Evolutionary conservation across 2,329 filamentous ascomycete genomes (phyloP).

Genomic region (Bisporella sp.): DNA sequence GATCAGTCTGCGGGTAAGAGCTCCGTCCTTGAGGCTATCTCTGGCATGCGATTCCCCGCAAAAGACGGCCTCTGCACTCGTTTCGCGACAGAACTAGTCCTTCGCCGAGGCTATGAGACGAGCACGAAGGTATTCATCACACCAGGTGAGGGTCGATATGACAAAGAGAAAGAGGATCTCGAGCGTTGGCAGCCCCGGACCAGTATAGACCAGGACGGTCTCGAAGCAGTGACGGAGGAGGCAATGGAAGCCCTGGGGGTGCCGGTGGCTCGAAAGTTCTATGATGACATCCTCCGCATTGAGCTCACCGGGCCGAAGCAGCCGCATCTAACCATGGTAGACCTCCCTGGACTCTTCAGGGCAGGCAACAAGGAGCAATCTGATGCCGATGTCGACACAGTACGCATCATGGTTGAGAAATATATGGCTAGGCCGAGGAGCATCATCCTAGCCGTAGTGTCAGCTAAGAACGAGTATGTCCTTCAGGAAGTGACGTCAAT

Average conservation of each 20-base stretch:
- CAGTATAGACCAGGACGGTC: neutral
- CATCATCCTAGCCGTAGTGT: conserved; percentile 12
- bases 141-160: conserved; percentile 4
- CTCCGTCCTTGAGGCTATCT: conserved; percentile 29
- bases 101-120: conserved; percentile 11
- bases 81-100: conserved; percentile 37
- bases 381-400: conserved; percentile 35
- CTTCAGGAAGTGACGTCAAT: conserved; percentile 29
- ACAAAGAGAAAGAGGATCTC: conserved; percentile 4
- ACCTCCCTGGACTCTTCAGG: conserved; percentile 51
- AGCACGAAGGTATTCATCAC: conserved; percentile 4
- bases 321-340: conserved; percentile 49
- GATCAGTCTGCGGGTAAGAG: conserved; percentile 33
- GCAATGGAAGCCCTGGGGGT: conserved; percentile 5
- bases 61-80: conserved; percentile 33
- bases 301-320: conserved; percentile 28
- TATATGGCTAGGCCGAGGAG: conserved; percentile 47
- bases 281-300: conserved; percentile 12
- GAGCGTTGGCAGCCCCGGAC: conserved; percentile 1
- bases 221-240: neutral
- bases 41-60: conserved; percentile 31
- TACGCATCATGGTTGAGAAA: conserved; percentile 38
- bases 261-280: conserved; percentile 5
- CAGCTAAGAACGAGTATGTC: conserved; percentile 21
- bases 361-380: conserved; percentile 21